phyloP scores from a whole-genome alignment of 2,329 filamentous ascomycete species.

The Drechslerella dactyloides region DNA sequence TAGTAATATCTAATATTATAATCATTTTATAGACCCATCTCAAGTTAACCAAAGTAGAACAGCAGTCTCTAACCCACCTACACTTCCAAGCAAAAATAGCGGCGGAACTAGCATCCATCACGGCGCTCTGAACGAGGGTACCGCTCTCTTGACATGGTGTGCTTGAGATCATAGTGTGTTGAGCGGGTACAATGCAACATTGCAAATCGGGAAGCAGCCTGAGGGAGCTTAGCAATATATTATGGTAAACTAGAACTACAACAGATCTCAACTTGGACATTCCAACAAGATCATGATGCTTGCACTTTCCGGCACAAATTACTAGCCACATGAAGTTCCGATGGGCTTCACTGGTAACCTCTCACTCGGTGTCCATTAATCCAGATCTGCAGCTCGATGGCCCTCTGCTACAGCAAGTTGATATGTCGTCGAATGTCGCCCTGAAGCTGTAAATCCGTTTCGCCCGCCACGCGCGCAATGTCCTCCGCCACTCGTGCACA shows the following conservation, averaged over 20 bases:
- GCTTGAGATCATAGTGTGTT: not conserved
- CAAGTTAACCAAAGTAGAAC: no score
- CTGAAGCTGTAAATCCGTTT: not conserved
- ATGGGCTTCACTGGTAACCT: no score
- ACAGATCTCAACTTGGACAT: not conserved
- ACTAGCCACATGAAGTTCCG: no score
- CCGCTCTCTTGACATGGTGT: not conserved
- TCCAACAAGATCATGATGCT: not conserved
- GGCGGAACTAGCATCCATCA: no score
- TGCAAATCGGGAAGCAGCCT: not conserved
- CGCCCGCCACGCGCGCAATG: not conserved
- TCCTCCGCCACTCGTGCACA: not conserved
- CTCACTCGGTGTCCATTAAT: not conserved
- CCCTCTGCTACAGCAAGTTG: not conserved
- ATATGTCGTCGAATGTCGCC: not conserved
- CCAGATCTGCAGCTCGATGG: not conserved
- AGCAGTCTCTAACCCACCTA: no score
- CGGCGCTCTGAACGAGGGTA: no score
- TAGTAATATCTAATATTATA: no score
- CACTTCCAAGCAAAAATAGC: no score
- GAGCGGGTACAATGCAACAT: not conserved
- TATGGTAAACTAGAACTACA: no score
- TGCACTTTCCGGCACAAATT: no score
- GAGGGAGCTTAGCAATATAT: not conserved
- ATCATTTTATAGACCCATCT: no score